phyloP scores from a whole-genome alignment of 2,329 filamentous ascomycete species.

The Cephalotrichum gorgonifer region DNA sequence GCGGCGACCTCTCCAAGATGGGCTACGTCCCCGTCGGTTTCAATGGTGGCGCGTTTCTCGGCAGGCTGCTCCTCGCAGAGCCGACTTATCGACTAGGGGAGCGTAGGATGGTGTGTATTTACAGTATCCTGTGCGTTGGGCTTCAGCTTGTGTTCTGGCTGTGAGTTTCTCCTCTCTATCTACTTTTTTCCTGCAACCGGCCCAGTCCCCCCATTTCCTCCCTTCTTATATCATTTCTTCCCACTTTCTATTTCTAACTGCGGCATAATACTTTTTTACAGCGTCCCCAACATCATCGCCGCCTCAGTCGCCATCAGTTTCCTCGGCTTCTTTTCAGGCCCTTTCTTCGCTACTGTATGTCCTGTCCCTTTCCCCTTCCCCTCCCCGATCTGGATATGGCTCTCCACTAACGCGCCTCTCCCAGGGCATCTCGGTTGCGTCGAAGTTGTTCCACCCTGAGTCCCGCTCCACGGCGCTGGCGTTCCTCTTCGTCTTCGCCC shows the following conservation, averaged over 20 bases:
- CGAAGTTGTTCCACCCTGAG: constrained; percentile 34
- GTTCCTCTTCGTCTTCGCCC: constrained; percentile 47
- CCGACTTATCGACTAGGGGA: constrained; percentile 50
- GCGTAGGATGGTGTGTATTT: constrained; percentile 44
- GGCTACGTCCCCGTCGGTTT: constrained; percentile 54
- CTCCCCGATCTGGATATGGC: not conserved
- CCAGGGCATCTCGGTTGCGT: constrained; percentile 42
- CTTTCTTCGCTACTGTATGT: constrained; percentile 44
- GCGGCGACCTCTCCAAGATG: constrained; percentile 43
- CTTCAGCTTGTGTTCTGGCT: constrained; percentile 53
- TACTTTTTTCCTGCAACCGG: not conserved
- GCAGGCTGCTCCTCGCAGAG: constrained; percentile 45
- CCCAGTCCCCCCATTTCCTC: not conserved
- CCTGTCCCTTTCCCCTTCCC: not conserved
- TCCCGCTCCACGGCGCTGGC: constrained; percentile 24
- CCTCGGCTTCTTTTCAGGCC: constrained; percentile 47
- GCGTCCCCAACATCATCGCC: constrained; percentile 31
- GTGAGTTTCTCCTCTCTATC: constrained; percentile 16
- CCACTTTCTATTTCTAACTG: too few species aligned
- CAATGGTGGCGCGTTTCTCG: constrained; percentile 46
- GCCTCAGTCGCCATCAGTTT: constrained; percentile 43
- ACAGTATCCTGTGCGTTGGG: constrained; percentile 37
- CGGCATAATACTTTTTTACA: too few species aligned
- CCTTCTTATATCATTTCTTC: accelerated
- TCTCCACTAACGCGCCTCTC: not conserved